Evolutionary conservation across 75 land plant species (phyloP).

Genomic region (Ceratopteris richardii): DNA sequence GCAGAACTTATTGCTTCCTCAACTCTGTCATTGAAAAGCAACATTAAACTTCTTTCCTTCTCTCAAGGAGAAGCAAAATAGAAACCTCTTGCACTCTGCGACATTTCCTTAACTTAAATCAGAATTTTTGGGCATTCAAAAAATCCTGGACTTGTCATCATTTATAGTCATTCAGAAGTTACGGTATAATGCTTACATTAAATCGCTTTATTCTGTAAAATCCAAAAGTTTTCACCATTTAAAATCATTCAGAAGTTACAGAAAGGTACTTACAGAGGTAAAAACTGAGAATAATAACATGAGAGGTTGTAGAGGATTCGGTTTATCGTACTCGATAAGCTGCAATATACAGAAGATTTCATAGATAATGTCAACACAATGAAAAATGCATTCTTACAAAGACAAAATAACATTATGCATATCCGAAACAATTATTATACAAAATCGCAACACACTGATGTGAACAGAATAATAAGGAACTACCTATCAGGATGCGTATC

Average conservation of each 20-base stretch:
- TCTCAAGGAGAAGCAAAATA: not conserved
- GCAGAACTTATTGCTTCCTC: conserved; percentile 37
- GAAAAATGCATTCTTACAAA: not conserved
- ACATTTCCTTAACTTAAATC: not conserved
- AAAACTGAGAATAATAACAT: conserved; percentile 68
- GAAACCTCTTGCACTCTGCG: not conserved
- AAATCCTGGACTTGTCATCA: too few species aligned
- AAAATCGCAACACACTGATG: too few species aligned
- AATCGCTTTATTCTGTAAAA: too few species aligned
- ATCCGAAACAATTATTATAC: not conserved
- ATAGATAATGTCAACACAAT: not conserved
- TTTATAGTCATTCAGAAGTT: too few species aligned
- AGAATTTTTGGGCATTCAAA: too few species aligned
- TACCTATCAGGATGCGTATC: too few species aligned
- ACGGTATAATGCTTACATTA: too few species aligned
- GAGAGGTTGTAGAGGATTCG: conserved; percentile 64
- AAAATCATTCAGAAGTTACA: too few species aligned
- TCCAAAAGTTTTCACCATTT: too few species aligned
- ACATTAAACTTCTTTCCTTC: not conserved
- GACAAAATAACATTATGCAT: not conserved
- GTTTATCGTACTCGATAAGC: conserved; percentile 6
- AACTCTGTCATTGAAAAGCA: too few species aligned
- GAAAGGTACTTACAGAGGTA: conserved; percentile 74
- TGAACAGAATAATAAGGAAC: too few species aligned
- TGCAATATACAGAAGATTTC: not conserved